Evolutionary conservation across 2,329 filamentous ascomycete genomes (phyloP).

Genomic region (Claviceps sp.): DNA sequence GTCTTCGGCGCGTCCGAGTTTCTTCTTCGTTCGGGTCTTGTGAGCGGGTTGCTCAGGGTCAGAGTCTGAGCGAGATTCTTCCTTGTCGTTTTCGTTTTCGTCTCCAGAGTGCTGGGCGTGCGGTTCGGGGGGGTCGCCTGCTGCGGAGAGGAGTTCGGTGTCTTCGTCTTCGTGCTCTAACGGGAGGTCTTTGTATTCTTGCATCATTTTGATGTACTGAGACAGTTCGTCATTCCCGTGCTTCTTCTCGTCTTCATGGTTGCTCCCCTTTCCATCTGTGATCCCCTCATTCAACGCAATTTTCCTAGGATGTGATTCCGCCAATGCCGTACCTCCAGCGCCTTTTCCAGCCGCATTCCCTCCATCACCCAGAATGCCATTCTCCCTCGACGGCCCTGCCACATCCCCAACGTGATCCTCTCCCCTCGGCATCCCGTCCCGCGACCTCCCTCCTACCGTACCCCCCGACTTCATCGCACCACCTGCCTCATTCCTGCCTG

Average conservation of each 20-base stretch:
- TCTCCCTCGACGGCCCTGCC: slow-evolving; percentile 22
- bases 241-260: fast-evolving
- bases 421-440: slow-evolving; percentile 16
- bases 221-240: slow-evolving; percentile 41
- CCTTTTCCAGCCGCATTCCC: slow-evolving; percentile 6
- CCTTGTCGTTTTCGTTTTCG: neutral
- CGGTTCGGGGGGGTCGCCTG: neutral
- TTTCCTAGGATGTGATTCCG: slow-evolving; percentile 13
- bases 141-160: slow-evolving; percentile 14
- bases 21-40: slow-evolving; percentile 5
- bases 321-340: slow-evolving; percentile 6
- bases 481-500: neutral
- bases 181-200: slow-evolving; percentile 44
- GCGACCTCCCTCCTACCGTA: neutral
- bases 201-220: slow-evolving; percentile 48
- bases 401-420: slow-evolving; percentile 25
- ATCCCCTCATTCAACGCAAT: neutral
- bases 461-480: neutral
- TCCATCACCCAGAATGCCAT: slow-evolving; percentile 17
- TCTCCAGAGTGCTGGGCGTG: neutral
- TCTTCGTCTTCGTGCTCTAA: slow-evolving; percentile 37
- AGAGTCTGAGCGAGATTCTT: neutral
- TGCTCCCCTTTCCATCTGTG: neutral
- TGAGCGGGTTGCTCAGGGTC: neutral
- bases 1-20: slow-evolving; percentile 27